Evolutionary conservation across 1,284 basidiomycete genomes (phyloP), one percentile per base, ranked within the genome.

Genomic region (Sphagnurus paluster): DNA sequence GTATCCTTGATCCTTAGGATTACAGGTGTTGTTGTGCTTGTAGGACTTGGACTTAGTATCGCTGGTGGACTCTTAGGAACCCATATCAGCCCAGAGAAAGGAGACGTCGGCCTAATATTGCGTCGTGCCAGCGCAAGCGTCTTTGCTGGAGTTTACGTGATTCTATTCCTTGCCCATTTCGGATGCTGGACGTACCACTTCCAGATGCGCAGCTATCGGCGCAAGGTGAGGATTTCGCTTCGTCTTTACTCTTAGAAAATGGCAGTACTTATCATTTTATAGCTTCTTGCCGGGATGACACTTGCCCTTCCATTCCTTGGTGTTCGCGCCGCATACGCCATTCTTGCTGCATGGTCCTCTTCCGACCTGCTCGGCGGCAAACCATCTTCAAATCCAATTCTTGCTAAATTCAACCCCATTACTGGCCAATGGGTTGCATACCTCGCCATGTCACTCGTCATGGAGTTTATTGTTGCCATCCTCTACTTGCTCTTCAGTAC

Each of bases 261-360:
- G n/a, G n/a, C n/a, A n/a, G 20, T n/a, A 7, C 28, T 42, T 32
- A 41, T 20, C 52, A 52, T 37, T 56, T 19, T 36, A 45, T 52
- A 82, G 81, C 66, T 84, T 28, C 68, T 87, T 38, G 55, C 55
- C 17, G 80, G 77, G 14, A 65, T 84, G 37, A 69, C 76, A 10
- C 28, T 66, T 40, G 78, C 78, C 4, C 62, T 85, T 11, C 81
- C 82, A 10, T 78, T 84, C 62, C 67, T 87, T 30, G 75, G 71
- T 9, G 71, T 78, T 25, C 79, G 84, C 29, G 66, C 77, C 29
- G 67, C 79, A 5, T 82, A 82, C 56, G 66, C 68, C 25, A 61
- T 81, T 25, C 68, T 86, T 34, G 68, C 75, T 33, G 72, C 76
- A 5, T 82, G 71, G 60, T 81, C 81, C 32, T 69, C 80, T 30